Evolutionary conservation across 2,329 filamentous ascomycete genomes (phyloP).

Genomic region (Trichoderma endophyticum): DNA sequence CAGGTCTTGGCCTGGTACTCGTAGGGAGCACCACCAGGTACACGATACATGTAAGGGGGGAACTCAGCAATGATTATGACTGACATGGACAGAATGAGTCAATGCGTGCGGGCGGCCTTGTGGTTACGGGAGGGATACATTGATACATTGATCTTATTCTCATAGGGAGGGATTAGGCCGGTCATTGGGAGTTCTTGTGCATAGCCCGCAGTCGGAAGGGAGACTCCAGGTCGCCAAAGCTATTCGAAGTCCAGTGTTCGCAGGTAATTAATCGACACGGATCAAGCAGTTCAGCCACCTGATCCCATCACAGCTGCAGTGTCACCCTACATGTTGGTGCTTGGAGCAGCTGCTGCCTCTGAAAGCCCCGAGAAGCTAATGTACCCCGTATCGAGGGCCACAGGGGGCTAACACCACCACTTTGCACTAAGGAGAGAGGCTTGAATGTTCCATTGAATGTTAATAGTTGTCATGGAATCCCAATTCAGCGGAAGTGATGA

Average conservation of each 20-base stretch:
- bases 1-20: neutral
- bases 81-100: neutral
- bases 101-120: neutral
- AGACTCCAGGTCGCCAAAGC: neutral
- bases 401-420: neutral
- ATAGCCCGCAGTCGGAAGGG: neutral
- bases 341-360: neutral
- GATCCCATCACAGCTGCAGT: neutral
- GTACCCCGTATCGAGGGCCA: neutral
- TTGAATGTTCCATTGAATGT: neutral
- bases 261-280: neutral
- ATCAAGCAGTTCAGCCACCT: neutral
- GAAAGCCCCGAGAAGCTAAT: conserved; percentile 8
- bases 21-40: neutral
- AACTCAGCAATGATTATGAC: neutral
- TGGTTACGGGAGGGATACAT: neutral
- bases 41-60: neutral
- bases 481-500: neutral
- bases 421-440: neutral
- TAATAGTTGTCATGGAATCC: neutral
- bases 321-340: neutral
- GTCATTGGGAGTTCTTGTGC: neutral
- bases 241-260: neutral
- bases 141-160: neutral
- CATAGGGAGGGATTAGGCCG: neutral